These are phyloP conservation scores for Pestalotiopsis sp. DNA, from an alignment of 2,329 filamentous ascomycete genomes.

Conservation along the genomic window DNA sequence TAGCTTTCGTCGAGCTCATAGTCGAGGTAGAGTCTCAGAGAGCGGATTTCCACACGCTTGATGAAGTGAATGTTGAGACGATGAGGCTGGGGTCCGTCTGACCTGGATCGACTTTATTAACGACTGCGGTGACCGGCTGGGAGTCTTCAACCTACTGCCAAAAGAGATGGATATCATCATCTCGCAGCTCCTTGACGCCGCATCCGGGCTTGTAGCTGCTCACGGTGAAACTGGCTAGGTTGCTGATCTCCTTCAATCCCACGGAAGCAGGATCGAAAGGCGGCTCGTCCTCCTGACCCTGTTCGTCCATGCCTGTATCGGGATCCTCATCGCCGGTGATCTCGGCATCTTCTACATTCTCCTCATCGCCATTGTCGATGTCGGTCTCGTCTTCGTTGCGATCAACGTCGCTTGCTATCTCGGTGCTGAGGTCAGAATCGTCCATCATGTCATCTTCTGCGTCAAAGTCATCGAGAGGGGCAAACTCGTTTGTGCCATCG, in stretches of 20 bases:
- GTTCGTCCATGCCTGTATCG: conserved; percentile 36
- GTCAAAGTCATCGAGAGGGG: conserved; percentile 1
- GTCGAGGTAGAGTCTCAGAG: conserved; percentile 84
- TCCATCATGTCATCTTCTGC: conserved; percentile 20
- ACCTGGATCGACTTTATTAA: conserved; percentile 44
- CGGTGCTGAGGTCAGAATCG: conserved; percentile 18
- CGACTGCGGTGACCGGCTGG: background rate
- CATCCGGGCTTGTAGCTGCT: conserved; percentile 81
- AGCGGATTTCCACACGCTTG: conserved; percentile 77
- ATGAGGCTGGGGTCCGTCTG: conserved; percentile 83
- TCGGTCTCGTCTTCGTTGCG: conserved; percentile 32
- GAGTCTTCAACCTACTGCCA: conserved; percentile 66
- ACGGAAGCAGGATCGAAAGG: conserved; percentile 55
- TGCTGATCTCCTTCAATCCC: conserved; percentile 80
- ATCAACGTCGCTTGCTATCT: conserved; percentile 18
- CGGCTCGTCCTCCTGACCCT: conserved; percentile 36
- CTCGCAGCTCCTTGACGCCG: conserved; percentile 74
- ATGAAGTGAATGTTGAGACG: conserved; percentile 84
- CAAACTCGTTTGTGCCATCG: conserved; percentile 21
- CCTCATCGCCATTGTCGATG: conserved; percentile 27
- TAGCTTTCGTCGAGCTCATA: conserved; percentile 94
- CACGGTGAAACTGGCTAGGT: conserved; percentile 80
- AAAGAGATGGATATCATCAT: conserved; percentile 71
- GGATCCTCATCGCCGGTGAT: conserved; percentile 30
- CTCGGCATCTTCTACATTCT: conserved; percentile 25